Base-by-base conservation (phyloP, 257 asterid species). In the Plantago major region DNA sequence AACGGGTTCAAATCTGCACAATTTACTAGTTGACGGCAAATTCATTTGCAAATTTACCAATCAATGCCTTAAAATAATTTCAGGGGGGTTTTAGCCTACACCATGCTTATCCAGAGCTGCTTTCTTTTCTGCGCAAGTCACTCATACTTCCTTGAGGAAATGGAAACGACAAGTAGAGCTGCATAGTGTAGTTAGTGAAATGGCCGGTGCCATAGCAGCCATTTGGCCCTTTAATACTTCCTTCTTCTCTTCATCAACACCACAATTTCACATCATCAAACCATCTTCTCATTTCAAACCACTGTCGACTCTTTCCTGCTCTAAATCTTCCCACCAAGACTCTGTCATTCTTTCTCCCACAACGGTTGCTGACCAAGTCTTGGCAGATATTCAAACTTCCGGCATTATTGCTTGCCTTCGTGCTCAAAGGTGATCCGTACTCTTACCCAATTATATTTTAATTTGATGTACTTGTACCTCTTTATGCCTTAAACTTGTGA, bases 391-490 rank as follows among this genome's bases (percentile, higher is more conserved):
- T 70, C 86, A 57, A 11, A 70, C 74, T 63, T 84, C 95, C 57
- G 90, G 89, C 50, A 47, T 89, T 9, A 86, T 86, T 45, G 97
- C 97, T 68, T 89, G 97, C 73, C 89, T 89, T 65, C 89, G 95
- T 8, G 84, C 95, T 46, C 78, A 72, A 63, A 84, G 88, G 95
- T 85, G 72, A 57, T 37, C 33, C 1, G 1, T 11, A 11, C 3
- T 15, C 5, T 43, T 3, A 8, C 3, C 5, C n/a, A 28, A 11
- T 40, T 18, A 12, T 55, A 6, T 13, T 10, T n/a, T n/a, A n/a
- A n/a, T n/a, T n/a, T n/a, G n/a, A n/a, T n/a, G n/a, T n/a, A n/a
- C n/a, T n/a, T n/a, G n/a, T n/a, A n/a, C n/a, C n/a, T n/a, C n/a
- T n/a, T n/a, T n/a, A n/a, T n/a, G n/a, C n/a, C n/a, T n/a, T n/a